Conservation (phyloP, 2,329 filamentous ascomycete species). For the Zasmidium cellare region DNA sequence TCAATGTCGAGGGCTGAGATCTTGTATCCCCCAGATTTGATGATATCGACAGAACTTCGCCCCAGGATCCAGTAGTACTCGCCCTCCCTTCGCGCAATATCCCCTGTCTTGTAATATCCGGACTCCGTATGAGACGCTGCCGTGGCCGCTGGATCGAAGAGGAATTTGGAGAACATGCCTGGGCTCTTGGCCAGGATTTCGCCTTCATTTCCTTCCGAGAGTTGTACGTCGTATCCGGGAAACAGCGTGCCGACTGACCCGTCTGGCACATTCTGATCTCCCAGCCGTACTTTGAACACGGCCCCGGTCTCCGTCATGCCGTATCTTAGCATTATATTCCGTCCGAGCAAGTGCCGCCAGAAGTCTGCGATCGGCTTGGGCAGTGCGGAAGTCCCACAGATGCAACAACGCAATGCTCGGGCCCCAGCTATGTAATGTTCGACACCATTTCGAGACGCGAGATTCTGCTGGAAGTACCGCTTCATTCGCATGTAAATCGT, state of each 20-base stretch:
- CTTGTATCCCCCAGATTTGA: constrained; percentile 59
- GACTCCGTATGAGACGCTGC: constrained; percentile 30
- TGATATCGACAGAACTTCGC: constrained; percentile 54
- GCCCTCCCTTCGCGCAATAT: constrained; percentile 40
- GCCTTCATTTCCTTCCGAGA: constrained; percentile 49
- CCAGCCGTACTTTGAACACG: constrained; percentile 47
- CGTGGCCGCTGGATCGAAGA: constrained; percentile 33
- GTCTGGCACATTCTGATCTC: constrained; percentile 42
- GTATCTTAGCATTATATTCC: constrained; percentile 49
- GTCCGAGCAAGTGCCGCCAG: constrained; percentile 48
- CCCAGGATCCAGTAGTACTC: constrained; percentile 56
- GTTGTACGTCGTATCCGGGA: constrained; percentile 48
- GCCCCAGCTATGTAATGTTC: constrained; percentile 46
- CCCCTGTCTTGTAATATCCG: constrained; percentile 36
- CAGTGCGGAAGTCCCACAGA: constrained; percentile 51
- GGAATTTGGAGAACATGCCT: constrained; percentile 37
- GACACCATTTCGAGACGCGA: constrained; percentile 33
- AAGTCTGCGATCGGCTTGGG: constrained; percentile 54
- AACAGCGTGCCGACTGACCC: constrained; percentile 49
- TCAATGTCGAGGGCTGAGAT: constrained; percentile 57
- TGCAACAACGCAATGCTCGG: constrained; percentile 41
- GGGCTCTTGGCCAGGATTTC: constrained; percentile 46
- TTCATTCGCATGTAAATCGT: constrained; percentile 53
- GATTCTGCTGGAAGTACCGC: constrained; percentile 43
- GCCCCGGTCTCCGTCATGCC: constrained; percentile 55